Base-by-base conservation (phyloP, 805 yeast genomes). In the Candida corydali region DNA sequence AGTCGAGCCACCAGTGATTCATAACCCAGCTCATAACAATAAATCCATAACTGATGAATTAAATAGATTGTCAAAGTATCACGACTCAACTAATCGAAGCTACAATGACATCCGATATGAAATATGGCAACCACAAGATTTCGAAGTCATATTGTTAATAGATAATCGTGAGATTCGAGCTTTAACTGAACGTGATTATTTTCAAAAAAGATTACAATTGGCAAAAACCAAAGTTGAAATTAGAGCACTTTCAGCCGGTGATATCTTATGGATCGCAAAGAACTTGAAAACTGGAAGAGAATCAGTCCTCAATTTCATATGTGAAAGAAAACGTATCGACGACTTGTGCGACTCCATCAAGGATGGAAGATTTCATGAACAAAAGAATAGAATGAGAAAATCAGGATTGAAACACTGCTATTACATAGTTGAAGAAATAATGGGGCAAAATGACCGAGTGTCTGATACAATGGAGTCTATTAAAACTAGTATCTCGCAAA, bases 301-400 rank as follows among this genome's bases (percentile, higher is more conserved):
- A 37, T 86, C 80, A 4, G 82, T 86, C 1, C 59, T 93, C 12
- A 84, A 91, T 54, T 80, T 77, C 43, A 82, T 93, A n/a, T 73
- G 91, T 31, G 99, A 93, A 62, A 69, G 99, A 26, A 93, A 93
- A 59, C 65, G 96, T 38, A 59, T 89, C 29, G 95, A 86, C 52
- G 99, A 93, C 66, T 70, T 93, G 49, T 83, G 83, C 0, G 52
- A 69, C 23, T 85, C 95, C 35, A 87, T 93, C 31, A 73, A 75
- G 41, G 99, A 93, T 59, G 96, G 96, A 2, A 63, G 99, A 34
- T 88, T 83, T 50, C 68, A 70, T 37, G 98, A 93, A 54, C 99
- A 93, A 54, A 89, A 91, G 52, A 61, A 71, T 12, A 70, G 99
- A 37, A 64, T 93, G 39, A 71, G 70, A 34, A 74, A 80, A 54